These are phyloP conservation scores for Trypanosoma grayi DNA, from an alignment of 208 protist species.

Conservation along the genomic window DNA sequence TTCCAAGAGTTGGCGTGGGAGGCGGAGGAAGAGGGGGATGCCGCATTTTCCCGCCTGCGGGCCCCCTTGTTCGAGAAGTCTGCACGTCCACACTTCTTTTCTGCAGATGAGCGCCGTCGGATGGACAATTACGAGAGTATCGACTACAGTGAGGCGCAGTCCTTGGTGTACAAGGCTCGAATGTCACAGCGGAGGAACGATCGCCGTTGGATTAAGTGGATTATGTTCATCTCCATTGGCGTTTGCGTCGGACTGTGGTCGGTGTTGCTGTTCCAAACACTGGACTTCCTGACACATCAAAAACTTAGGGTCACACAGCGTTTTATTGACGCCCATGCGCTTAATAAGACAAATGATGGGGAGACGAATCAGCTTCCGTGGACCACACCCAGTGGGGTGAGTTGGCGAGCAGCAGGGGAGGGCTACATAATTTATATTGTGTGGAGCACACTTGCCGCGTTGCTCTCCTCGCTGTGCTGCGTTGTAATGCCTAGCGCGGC, in stretches of 20 bases:
- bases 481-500: constrained; percentile 66
- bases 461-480: constrained; percentile 72
- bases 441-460: constrained; percentile 37
- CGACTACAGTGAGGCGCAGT: constrained; percentile 69
- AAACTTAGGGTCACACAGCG: constrained; percentile 39
- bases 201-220: constrained; percentile 50
- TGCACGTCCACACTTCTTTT: constrained; percentile 52
- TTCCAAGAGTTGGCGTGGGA: constrained; percentile 41
- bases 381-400: constrained; percentile 20
- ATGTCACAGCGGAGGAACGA: constrained; percentile 22
- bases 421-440: constrained; percentile 37
- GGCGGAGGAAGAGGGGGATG: constrained; percentile 47
- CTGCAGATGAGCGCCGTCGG: constrained; percentile 49
- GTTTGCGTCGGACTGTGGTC: constrained; percentile 57
- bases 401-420: constrained; percentile 26
- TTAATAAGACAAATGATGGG: neutral
- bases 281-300: constrained; percentile 48
- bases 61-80: constrained; percentile 50
- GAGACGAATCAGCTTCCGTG: neutral
- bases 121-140: constrained; percentile 84
- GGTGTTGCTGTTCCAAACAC: constrained; percentile 69
- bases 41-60: constrained; percentile 36
- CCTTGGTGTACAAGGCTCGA: constrained; percentile 40
- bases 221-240: constrained; percentile 61
- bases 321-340: constrained; percentile 21